Conservation (phyloP, 208 protist species). For the Crithidia thermophila region DNA sequence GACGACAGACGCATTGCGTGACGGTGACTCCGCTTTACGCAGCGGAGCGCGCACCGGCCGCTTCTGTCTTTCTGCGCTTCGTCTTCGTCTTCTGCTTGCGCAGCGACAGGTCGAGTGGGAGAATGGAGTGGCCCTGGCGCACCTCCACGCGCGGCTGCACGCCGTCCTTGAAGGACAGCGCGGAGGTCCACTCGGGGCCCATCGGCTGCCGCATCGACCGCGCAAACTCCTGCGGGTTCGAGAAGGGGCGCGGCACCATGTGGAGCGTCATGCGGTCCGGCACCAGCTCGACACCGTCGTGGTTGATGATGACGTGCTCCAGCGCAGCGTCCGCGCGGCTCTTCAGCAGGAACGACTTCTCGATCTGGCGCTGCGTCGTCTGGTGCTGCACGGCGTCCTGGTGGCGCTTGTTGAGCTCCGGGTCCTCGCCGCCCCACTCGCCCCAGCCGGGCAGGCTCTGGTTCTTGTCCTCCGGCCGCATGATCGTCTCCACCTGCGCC, state of each 20-base stretch:
- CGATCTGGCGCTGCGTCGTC: constrained; percentile 66
- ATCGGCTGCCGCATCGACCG: constrained; percentile 90
- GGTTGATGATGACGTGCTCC: constrained; percentile 95
- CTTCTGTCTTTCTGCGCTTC: constrained; percentile 66
- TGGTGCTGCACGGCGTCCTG: constrained; percentile 61
- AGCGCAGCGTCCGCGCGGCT: constrained; percentile 85
- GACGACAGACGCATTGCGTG: no score
- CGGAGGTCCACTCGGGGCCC: constrained; percentile 90
- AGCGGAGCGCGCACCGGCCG: background rate
- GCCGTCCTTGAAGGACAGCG: constrained; percentile 80
- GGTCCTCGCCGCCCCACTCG: constrained; percentile 92
- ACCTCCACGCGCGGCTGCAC: constrained; percentile 86
- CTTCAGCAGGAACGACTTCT: constrained; percentile 77
- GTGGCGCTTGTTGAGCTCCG: constrained; percentile 76
- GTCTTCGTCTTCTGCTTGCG: constrained; percentile 73
- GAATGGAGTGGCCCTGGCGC: constrained; percentile 72
- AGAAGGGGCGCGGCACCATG: constrained; percentile 93
- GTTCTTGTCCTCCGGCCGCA: constrained; percentile 88
- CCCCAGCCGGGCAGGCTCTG: constrained; percentile 90
- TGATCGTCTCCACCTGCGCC: constrained; percentile 81
- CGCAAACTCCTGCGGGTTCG: constrained; percentile 89
- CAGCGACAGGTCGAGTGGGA: constrained; percentile 79
- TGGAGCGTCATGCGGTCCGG: constrained; percentile 88
- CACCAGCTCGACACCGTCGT: constrained; percentile 91
- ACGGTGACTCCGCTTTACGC: no score